These are phyloP conservation scores for Zostera marina DNA, from an alignment of 116 monocot species.

Conservation along the genomic window DNA sequence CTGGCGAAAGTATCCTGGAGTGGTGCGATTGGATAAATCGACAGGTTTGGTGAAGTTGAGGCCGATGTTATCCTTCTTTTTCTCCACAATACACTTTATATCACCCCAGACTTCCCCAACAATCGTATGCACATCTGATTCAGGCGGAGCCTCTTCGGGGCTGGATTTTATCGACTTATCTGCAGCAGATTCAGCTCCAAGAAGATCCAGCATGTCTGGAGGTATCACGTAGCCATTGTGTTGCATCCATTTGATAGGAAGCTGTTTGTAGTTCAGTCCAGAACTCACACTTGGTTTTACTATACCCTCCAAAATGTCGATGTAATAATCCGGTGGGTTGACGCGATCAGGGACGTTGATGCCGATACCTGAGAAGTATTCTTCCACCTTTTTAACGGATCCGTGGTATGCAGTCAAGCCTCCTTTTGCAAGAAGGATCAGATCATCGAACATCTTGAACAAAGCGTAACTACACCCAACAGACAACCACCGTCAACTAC, in stretches of 20 bases:
- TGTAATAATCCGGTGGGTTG: conserved; percentile 94
- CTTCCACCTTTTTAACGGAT: conserved; percentile 80
- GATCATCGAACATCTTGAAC: conserved; percentile 93
- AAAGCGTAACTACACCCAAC: conserved; percentile 71
- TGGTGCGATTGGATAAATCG: conserved; percentile 64
- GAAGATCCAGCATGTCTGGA: conserved; percentile 52
- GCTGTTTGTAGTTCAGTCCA: conserved; percentile 47
- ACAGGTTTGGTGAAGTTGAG: conserved; percentile 26
- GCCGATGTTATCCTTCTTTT: conserved; percentile 34
- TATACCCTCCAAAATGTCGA: conserved; percentile 96
- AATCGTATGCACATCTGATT: conserved; percentile 19
- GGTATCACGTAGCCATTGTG: conserved; percentile 90
- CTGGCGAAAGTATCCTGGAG: conserved; percentile 61
- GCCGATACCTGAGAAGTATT: conserved; percentile 85
- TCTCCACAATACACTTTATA: conserved; percentile 28
- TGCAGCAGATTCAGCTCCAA: conserved; percentile 21
- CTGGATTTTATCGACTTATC: conserved; percentile 6
- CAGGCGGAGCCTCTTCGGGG: conserved; percentile 4
- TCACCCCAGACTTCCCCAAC: conserved; percentile 39
- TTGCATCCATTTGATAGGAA: conserved; percentile 91
- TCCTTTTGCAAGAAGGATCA: conserved; percentile 96
- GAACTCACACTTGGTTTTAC: conserved; percentile 55
- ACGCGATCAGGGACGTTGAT: conserved; percentile 93
- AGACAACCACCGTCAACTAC: background rate
- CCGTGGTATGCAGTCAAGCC: conserved; percentile 91